phyloP scores from a whole-genome alignment of 148 eudicot species.

The Amaranthus palmeri region DNA sequence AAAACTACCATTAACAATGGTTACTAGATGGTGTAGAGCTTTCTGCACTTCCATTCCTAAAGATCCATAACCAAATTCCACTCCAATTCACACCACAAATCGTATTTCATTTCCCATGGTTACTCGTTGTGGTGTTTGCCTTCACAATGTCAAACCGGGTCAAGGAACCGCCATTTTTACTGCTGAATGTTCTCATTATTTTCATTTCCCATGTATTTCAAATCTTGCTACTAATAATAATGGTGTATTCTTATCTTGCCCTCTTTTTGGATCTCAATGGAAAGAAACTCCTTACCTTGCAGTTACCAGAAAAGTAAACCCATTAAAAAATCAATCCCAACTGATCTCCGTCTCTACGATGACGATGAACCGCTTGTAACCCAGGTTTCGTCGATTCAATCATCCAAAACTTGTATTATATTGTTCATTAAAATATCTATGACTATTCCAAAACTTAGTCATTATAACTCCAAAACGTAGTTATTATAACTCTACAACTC shows the following conservation, averaged over 20 bases:
- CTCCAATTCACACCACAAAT: too few relatives aligned
- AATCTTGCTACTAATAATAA: slow-evolving; percentile 39
- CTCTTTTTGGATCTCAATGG: slow-evolving; percentile 68
- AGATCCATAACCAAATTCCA: too few relatives aligned
- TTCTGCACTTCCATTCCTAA: too few relatives aligned
- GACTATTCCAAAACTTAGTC: too few relatives aligned
- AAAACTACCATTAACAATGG: too few relatives aligned
- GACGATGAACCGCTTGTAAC: slow-evolving; percentile 85
- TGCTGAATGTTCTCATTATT: slow-evolving; percentile 66
- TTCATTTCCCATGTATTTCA: slow-evolving; percentile 77
- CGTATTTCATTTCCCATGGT: slow-evolving; percentile 42
- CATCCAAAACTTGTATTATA: too few relatives aligned
- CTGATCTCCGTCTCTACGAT: slow-evolving; percentile 55
- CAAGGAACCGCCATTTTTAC: slow-evolving; percentile 77
- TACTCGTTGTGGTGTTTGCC: slow-evolving; percentile 62
- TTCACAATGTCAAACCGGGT: slow-evolving; percentile 53
- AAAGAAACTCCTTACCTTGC: slow-evolving; percentile 53
- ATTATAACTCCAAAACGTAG: too few relatives aligned
- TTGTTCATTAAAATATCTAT: too few relatives aligned
- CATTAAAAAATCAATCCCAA: slow-evolving; percentile 15
- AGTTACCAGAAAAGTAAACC: slow-evolving; percentile 13
- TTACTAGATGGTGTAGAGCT: too few relatives aligned
- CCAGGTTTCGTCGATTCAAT: slow-evolving; percentile 48
- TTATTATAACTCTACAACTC: too few relatives aligned
- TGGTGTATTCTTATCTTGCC: slow-evolving; percentile 42